Evolutionary conservation across 768 basidiomycete species (phyloP).

Genomic region (Rhodotorula toruloides): DNA sequence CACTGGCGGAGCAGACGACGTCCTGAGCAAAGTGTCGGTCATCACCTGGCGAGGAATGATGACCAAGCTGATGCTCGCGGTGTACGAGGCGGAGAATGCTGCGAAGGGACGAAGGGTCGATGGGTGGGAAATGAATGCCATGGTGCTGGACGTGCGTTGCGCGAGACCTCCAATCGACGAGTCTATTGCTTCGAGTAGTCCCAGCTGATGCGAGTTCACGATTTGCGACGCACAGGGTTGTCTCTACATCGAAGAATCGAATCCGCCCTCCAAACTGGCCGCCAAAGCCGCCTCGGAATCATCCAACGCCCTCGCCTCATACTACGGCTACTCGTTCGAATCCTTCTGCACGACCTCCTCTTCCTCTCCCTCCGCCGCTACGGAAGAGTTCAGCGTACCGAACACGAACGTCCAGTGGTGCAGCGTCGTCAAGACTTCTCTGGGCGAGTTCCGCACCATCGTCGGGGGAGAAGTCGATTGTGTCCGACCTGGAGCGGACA

Average conservation of each 20-base stretch:
- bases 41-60: slow-evolving; percentile 72
- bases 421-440: slow-evolving; percentile 76
- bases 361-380: slow-evolving; percentile 23
- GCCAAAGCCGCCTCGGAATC: slow-evolving; percentile 59
- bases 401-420: slow-evolving; percentile 90
- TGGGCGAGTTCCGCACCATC: slow-evolving; percentile 64
- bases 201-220: slow-evolving; percentile 24
- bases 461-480: slow-evolving; percentile 92
- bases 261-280: slow-evolving; percentile 25
- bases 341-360: slow-evolving; percentile 64
- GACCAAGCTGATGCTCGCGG: slow-evolving; percentile 79
- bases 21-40: slow-evolving; percentile 41
- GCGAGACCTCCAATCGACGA: slow-evolving; percentile 41
- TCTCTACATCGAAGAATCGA: slow-evolving; percentile 41
- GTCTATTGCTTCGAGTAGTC: no score
- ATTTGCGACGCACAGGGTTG: slow-evolving; percentile 19
- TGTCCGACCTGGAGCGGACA: slow-evolving; percentile 49
- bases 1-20: slow-evolving; percentile 29
- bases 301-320: slow-evolving; percentile 61
- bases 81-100: slow-evolving; percentile 61
- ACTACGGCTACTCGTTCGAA: slow-evolving; percentile 82
- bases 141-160: slow-evolving; percentile 66
- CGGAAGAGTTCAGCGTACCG: slow-evolving; percentile 72
- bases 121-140: slow-evolving; percentile 74
- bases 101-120: slow-evolving; percentile 50